Conservation (phyloP, 2,329 filamentous ascomycete genomes). For the Colletotrichum cereale region DNA sequence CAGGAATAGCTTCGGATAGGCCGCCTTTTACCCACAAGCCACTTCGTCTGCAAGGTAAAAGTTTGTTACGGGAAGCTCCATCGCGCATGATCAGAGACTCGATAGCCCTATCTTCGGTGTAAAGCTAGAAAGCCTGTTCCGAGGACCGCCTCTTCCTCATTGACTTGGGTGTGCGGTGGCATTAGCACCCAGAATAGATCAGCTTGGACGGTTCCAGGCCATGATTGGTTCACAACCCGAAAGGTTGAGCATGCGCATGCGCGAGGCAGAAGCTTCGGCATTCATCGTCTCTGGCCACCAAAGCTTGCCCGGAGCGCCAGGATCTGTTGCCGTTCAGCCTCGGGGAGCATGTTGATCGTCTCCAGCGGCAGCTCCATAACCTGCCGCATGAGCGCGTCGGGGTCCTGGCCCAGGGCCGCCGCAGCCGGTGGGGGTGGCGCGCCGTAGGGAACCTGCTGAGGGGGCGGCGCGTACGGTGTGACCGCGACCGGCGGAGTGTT, state of each 20-base stretch:
- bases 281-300: slow-evolving; percentile 54
- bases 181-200: not conserved
- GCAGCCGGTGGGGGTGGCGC: slow-evolving; percentile 45
- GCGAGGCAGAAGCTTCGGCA: not conserved
- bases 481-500: slow-evolving; percentile 62
- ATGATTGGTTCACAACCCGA: not conserved
- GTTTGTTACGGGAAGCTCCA: not conserved
- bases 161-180: not conserved
- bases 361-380: slow-evolving; percentile 85
- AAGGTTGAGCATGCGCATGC: not conserved
- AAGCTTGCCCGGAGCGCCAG: slow-evolving; percentile 79
- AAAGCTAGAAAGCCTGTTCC: not conserved
- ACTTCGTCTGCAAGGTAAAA: not conserved
- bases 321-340: slow-evolving; percentile 82
- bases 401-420: slow-evolving; percentile 63
- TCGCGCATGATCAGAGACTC: not conserved
- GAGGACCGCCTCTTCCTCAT: not conserved
- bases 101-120: not conserved
- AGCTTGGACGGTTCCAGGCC: not conserved
- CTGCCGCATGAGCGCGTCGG: slow-evolving; percentile 82
- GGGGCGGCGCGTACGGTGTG: slow-evolving; percentile 61
- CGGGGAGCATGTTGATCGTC: slow-evolving; percentile 82
- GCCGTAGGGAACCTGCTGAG: slow-evolving; percentile 52
- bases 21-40: not conserved
- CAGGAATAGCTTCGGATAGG: slow-evolving; percentile 25